These are phyloP conservation scores for Kodamaea anthophila DNA, from an alignment of 1,139 yeast species.

Conservation along the genomic window DNA sequence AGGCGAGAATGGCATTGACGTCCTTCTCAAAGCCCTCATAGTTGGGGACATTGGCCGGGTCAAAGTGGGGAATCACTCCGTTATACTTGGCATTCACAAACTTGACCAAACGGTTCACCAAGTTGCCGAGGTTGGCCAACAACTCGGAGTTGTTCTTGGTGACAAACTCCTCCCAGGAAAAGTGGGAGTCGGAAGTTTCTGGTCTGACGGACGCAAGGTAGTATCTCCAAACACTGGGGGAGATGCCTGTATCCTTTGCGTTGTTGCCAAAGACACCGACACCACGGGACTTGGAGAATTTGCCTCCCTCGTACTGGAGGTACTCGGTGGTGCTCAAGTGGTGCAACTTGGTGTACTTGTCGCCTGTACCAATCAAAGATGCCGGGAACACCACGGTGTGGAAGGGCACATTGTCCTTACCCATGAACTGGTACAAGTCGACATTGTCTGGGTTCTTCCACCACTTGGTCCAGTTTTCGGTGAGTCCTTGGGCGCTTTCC, in stretches of 20 bases:
- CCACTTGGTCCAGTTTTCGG: constrained; percentile 64
- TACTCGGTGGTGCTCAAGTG: constrained; percentile 94
- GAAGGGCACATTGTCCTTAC: constrained; percentile 98
- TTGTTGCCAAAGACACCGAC: constrained; percentile 97
- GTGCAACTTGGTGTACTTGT: constrained; percentile 85
- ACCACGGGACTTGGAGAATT: constrained; percentile 93
- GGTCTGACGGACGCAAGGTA: constrained; percentile 91
- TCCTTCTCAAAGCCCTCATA: constrained; percentile 51
- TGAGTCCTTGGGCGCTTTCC: constrained; percentile 11
- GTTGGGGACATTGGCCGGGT: constrained; percentile 40
- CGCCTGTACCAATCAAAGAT: constrained; percentile 80
- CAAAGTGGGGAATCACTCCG: constrained; percentile 73
- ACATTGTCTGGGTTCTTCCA: constrained; percentile 90
- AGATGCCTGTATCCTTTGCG: constrained; percentile 86
- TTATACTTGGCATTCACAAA: constrained; percentile 87
- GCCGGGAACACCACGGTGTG: constrained; percentile 98
- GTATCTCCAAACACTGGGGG: constrained; percentile 96
- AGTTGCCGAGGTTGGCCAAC: constrained; percentile 93
- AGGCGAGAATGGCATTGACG: constrained; percentile 52
- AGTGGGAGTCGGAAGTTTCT: constrained; percentile 91
- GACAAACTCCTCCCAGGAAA: constrained; percentile 95
- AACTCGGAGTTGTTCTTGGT: constrained; percentile 88
- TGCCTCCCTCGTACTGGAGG: constrained; percentile 95
- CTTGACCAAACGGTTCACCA: constrained; percentile 88
- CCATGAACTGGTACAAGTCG: constrained; percentile 92